Evolutionary conservation across 202 grass and related monocot genomes (phyloP), one percentile per base, ranked within the genome.

Genomic region (Bolboschoenoplectus hybrid): DNA sequence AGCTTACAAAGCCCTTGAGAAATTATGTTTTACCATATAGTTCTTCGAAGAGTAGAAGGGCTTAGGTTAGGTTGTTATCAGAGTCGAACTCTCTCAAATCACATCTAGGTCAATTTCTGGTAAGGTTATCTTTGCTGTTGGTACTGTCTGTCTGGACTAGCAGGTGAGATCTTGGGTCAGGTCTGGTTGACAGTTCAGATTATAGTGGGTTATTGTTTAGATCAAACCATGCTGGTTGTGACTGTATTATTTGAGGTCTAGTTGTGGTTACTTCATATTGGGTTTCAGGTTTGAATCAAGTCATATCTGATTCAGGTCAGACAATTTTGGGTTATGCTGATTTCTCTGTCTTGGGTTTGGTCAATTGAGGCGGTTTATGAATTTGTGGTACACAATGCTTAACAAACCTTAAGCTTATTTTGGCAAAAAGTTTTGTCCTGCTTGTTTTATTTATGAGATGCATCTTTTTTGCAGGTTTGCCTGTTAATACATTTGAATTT

Each of bases 401-500:
- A 58, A 57, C 0, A 41, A 79, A 56, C 1, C 7, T n/a, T 40
- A 47, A 20, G 8, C 0, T 1, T 12, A 46, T 49, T 73, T 73
- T 49, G 44, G 9, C 19, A 0, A 49, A 72, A 73, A 44, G 65
- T 81, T 57, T 81, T 46, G 74, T 90, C 12, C 9, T 36, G 3
- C 63, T 85, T 6, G 1, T 46, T 57, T 78, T 78, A 88, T 58
- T 60, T 50, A 67, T 80, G 17, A 81, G 49, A 39, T 82, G 38
- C 45, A 43, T 16, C 5, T 68, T 81, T 87, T 90, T 81, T 82
- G 40, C 89, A 98, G 96, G 93, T 81, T 84, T 63, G 20, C 93
- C 93, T 67, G 83, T 90, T 69, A 95, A 95, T 78, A 98, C 90
- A 72, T 90, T 92, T 50, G 90, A 92, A 73, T 98, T 92, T 92